Evolutionary conservation across 2,329 filamentous ascomycete species (phyloP).

Genomic region (Fusarium circinatum): DNA sequence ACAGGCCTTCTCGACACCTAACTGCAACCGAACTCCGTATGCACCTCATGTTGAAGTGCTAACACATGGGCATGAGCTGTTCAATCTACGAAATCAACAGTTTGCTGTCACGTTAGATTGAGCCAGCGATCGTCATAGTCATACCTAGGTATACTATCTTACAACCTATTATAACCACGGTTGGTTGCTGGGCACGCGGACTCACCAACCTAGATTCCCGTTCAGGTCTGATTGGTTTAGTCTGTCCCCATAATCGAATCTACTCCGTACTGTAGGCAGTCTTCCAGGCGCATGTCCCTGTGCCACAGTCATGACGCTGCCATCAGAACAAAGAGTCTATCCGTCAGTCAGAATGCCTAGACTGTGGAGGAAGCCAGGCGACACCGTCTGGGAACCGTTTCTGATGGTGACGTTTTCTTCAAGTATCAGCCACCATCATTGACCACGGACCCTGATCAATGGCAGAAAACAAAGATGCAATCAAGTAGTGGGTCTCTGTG

Average conservation of each 20-base stretch:
- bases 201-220: constrained; percentile 3
- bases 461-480: constrained; percentile 13
- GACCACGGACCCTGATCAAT: constrained; percentile 8
- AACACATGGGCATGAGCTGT: constrained; percentile 18
- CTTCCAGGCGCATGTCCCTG: constrained; percentile 27
- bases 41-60: neutral
- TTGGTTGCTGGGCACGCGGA: constrained; percentile 6
- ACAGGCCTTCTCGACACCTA: neutral
- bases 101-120: constrained; percentile 13
- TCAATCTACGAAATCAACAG: constrained; percentile 7
- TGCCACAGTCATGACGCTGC: constrained; percentile 39
- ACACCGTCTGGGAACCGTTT: constrained; percentile 29
- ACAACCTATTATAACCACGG: neutral
- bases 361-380: constrained; percentile 9
- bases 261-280: neutral
- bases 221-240: constrained; percentile 19
- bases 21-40: neutral
- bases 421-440: constrained; percentile 36
- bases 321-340: constrained; percentile 2
- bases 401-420: constrained; percentile 37
- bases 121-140: constrained; percentile 13
- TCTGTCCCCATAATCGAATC: constrained; percentile 10
- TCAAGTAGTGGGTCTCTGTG: neutral
- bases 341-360: neutral
- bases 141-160: neutral